Evolutionary conservation across 805 yeast genomes (phyloP), one percentile per base, ranked within the genome.

Genomic region (Wickerhamomyces pijperi): DNA sequence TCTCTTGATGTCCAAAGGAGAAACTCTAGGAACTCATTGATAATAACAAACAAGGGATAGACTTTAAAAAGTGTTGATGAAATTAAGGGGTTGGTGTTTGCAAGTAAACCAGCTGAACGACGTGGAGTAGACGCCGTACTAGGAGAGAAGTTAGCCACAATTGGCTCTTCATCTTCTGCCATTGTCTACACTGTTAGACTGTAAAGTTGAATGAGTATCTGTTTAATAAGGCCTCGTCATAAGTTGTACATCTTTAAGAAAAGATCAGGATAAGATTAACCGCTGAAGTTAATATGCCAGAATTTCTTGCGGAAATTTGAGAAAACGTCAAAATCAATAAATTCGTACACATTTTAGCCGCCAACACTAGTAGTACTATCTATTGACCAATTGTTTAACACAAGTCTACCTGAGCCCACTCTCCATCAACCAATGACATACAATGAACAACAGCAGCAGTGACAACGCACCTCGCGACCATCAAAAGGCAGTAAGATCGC

Each of bases 1-100:
- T 69, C 73, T 8, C 61, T 67, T 39, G 64, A 61, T 1, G 72
- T 66, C 76, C 76, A 70, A 1, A 73, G 65, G 32, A 67, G 46
- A 14, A 66, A 52, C 44, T 67, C 74, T 20, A 69, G 50, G 12
- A 59, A 47, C 36, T 57, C 54, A 48, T 70, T 73, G 19, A 63
- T 52, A 23, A 70, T 51, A 12, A 69, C 55, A 21, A 69, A 49
- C 43, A 68, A 61, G 1, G 76, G 74, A 44, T 68, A 69, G 25
- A 65, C 59, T 42, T 63, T 61, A 16, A 70, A 60, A 23, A 70
- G 56, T 4, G 67, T 65, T 18, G 68, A 58, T 9, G 70, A 58
- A 21, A 69, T 46, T 12, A 63, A 50, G 8, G 74, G 73, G 19
- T 39, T 39, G 33, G 44, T 43, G 14, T 35, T 36, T 14, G 40